Evolutionary conservation across 2,329 filamentous ascomycete species (phyloP), one percentile per base, ranked within the genome.

Genomic region (Orbilia blumenaviensis): DNA sequence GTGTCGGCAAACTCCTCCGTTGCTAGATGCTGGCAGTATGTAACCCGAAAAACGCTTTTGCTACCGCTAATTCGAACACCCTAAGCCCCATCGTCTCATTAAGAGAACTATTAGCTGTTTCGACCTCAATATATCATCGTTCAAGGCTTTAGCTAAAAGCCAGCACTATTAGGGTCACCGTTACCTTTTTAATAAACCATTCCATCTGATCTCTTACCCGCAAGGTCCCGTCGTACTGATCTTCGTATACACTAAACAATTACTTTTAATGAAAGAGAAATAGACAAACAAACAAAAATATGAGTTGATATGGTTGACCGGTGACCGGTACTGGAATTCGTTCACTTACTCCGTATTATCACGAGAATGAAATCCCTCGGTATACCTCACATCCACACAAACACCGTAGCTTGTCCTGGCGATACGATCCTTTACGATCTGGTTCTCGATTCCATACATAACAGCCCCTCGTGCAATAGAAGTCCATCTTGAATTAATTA

Each of bases 381-480:
- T 18, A 8, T 44, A 66, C 2, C 46, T 34, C 3, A 25, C 36
- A 14, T 66, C 46, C 2, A 66, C 36, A 23, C 63, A 56, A 18
- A 66, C 48, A n/a, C 63, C 46, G 25, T 66, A 66, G n/a, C 44
- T 18, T 10, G 34, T 41, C 21, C 46, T 42, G 16, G 50, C 63
- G 34, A 66, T 34, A 12, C 18, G 21, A 18, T 54, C 34, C 21
- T 66, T 66, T 16, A 66, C 36, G 21, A 58, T 66, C 14, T 58
- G 34, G 21, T 25, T 46, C n/a, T 54, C 38, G 10, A 66, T 38
- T 34, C 63, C 63, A 32, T 66, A 48, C 63, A 56, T 66, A 23
- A 56, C 46, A 3, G 46, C 63, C n/a, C 63, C 63, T 34, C 63
- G 46, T 18, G 63, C 63, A 29, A 66, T 56, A 44, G 63, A 16